Percentiles rank a stretch among this genome's conserved stretches.
phyloP scores from a whole-genome alignment of 2,329 filamentous ascomycete species.

The Ophiostoma sp. region DNA sequence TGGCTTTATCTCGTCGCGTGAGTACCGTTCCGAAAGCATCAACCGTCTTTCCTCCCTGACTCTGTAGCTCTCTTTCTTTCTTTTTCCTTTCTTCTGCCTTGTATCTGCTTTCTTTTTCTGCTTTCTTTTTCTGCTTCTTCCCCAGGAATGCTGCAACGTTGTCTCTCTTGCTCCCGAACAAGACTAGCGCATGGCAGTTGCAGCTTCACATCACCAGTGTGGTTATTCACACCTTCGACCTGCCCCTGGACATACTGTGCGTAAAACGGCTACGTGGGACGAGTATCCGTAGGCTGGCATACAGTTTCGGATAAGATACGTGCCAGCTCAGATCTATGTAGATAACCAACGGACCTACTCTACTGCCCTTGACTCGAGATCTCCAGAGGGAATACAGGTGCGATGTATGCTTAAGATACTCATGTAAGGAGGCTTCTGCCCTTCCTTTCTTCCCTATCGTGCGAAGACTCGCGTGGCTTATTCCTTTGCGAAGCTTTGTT shows the following conservation, averaged over 20 bases:
- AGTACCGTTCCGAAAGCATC: neutral
- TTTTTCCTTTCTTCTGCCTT: conserved; percentile 9
- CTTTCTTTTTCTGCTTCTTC: conserved; percentile 15
- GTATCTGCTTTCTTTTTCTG: neutral
- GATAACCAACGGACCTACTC: too few relatives aligned
- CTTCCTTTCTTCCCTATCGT: neutral
- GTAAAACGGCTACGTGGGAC: too few relatives aligned
- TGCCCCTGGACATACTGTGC: too few relatives aligned
- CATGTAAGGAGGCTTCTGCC: too few relatives aligned
- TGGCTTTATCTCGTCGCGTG: too few relatives aligned
- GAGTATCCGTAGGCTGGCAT: too few relatives aligned
- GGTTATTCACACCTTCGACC: too few relatives aligned
- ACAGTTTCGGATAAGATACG: too few relatives aligned
- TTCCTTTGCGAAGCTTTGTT: conserved; percentile 2
- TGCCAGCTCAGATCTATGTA: too few relatives aligned
- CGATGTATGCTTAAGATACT: too few relatives aligned
- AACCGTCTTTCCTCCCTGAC: neutral
- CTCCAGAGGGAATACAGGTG: too few relatives aligned
- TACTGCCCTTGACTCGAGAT: neutral
- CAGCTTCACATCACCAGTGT: neutral
- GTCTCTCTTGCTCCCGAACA: neutral
- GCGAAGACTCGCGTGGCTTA: neutral
- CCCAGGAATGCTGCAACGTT: conserved; percentile 20
- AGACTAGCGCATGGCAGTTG: neutral
- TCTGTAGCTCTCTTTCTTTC: neutral